Evolutionary conservation across 768 basidiomycete genomes (phyloP), one percentile per base, ranked within the genome.

Genomic region (Suillus plorans): DNA sequence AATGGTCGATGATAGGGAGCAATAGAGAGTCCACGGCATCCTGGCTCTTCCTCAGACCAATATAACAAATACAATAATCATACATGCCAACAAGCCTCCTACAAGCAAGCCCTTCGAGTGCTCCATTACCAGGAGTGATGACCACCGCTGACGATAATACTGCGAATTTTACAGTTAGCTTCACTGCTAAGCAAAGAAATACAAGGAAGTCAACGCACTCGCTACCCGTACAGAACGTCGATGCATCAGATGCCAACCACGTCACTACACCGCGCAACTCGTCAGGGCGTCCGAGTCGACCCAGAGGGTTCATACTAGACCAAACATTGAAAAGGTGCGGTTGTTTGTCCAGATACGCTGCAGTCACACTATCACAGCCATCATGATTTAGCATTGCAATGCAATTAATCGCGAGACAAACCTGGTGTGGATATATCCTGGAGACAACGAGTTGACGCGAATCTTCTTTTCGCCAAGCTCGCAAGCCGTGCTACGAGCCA

Each of bases 401-500:
- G 6, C 20, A 20, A 42, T 28, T 20, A 4, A 37, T 42, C 25
- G 42, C 49, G 5, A 9, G 8, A 73, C 79, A 47, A 62, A 88
- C 88, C 79, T 80, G 6, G 90, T 92, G 71, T 89, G 89, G 34
- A 92, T 90, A 70, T 90, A 84, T 4, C 91, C 90, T 0, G 90
- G 90, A 12, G 91, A 92, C 60, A 93, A 80, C 14, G 87, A 80
- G 74, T 93, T 93, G 64, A 92, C 89, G 4, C 91, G 82, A 59
- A 93, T 91, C 2, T 80, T 77, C 73, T 86, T 79, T 42, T 71
- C 77, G 2, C 89, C 91, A 2, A 93, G 81, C 71, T 93, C 91
- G 71, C 89, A 91, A 4, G 91, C 91, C 89, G 93, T 89, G 73
- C 88, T 91, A 50, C 91, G 85, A 6, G 81, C 86, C 89, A 91